These are phyloP conservation scores for Beauveria rudraprayagi DNA, from an alignment of 2,329 filamentous ascomycete species.

Conservation along the genomic window DNA sequence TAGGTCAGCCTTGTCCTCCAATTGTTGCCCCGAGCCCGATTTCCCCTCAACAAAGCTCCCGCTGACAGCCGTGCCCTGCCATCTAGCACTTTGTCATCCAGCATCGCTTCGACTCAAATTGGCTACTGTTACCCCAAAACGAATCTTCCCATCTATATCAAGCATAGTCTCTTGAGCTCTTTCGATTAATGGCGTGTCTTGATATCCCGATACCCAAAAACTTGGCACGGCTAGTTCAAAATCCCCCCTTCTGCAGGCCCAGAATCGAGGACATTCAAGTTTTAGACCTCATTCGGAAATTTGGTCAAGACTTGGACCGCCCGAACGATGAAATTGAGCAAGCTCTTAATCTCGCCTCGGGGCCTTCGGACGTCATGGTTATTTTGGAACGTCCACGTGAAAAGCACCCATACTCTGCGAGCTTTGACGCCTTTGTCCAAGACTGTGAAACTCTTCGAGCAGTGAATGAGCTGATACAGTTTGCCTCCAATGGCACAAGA, in stretches of 20 bases:
- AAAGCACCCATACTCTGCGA: neutral
- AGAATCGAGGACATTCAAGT: neutral
- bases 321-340: neutral
- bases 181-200: neutral
- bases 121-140: too few relatives aligned
- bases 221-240: neutral
- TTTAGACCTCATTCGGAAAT: neutral
- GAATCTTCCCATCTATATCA: too few relatives aligned
- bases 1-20: too few relatives aligned
- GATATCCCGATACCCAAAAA: neutral
- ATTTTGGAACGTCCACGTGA: neutral
- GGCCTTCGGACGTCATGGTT: neutral
- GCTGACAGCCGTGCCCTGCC: too few relatives aligned
- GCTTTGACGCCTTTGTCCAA: neutral
- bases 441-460: neutral
- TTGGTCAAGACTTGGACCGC: neutral
- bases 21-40: too few relatives aligned
- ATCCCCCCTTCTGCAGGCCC: neutral
- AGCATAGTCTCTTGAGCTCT: too few relatives aligned
- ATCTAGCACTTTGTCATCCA: too few relatives aligned
- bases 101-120: too few relatives aligned
- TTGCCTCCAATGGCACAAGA: neutral
- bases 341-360: neutral
- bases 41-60: too few relatives aligned
- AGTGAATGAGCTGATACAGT: neutral